These are phyloP conservation scores for Pythium dissimile DNA, from an alignment of 352 stramenopile genomes.

Conservation along the genomic window DNA sequence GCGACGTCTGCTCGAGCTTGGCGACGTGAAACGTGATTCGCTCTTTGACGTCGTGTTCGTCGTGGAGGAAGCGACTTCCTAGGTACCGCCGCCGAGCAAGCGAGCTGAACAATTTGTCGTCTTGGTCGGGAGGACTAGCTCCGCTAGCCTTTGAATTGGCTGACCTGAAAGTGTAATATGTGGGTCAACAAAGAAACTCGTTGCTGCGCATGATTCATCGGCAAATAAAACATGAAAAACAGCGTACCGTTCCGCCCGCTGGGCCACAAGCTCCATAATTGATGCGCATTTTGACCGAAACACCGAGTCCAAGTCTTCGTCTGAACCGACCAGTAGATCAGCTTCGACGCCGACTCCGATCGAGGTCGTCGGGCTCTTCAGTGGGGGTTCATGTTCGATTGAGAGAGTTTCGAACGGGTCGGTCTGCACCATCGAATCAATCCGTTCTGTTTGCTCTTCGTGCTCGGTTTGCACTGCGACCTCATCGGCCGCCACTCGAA, in stretches of 20 bases:
- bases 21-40: slow-evolving; percentile 32
- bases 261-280: not conserved
- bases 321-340: not conserved
- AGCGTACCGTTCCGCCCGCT: slow-evolving; percentile 1
- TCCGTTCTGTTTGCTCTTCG: not conserved
- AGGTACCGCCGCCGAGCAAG: slow-evolving; percentile 43
- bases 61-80: slow-evolving; percentile 44
- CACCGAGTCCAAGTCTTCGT: slow-evolving; percentile 1
- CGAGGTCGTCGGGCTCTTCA: not conserved
- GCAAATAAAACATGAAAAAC: too few species aligned
- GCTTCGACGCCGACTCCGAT: slow-evolving; percentile 2
- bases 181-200: not conserved
- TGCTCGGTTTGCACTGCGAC: slow-evolving; percentile 8
- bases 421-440: slow-evolving; percentile 15
- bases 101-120: slow-evolving; percentile 28
- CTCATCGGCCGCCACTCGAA: slow-evolving; percentile 5
- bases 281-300: slow-evolving; percentile 4
- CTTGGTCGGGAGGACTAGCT: not conserved
- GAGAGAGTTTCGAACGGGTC: slow-evolving; percentile 1
- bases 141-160: not conserved
- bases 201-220: too few species aligned
- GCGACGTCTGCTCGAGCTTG: slow-evolving; percentile 37
- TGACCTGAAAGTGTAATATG: not conserved
- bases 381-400: not conserved
- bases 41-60: slow-evolving; percentile 38